Percentiles rank a stretch among this genome's conserved stretches.
These are phyloP conservation scores for Eimeria praecox DNA, from an alignment of 169 alveolate species.

Conservation along the genomic window DNA sequence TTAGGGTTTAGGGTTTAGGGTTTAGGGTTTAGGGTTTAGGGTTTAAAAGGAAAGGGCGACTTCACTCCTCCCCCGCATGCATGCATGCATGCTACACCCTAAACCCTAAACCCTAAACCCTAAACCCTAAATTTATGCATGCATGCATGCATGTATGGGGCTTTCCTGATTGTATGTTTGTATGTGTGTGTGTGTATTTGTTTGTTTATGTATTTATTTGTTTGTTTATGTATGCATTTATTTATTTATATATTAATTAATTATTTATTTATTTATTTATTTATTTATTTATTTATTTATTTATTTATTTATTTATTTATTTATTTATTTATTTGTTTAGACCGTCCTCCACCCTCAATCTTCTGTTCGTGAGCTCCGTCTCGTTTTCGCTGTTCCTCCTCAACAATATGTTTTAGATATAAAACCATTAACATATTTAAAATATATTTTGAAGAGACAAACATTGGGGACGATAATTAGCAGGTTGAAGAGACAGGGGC, in stretches of 20 bases:
- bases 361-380: slow-evolving; percentile 2
- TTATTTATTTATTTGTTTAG: neutral
- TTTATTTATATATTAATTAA: no score
- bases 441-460: slow-evolving; percentile 88
- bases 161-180: no score
- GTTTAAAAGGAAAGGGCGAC: neutral
- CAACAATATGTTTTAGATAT: neutral
- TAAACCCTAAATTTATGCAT: neutral
- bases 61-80: neutral
- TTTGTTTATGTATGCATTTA: no score
- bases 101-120: no score
- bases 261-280: no score
- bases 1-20: neutral
- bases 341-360: slow-evolving; percentile 21
- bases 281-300: no score
- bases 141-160: no score
- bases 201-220: no score
- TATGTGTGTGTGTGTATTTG: no score
- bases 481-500: slow-evolving; percentile 86
- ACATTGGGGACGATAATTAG: slow-evolving; percentile 88
- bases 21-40: slow-evolving; percentile 29
- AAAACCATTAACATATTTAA: slow-evolving; percentile 26
- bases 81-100: neutral
- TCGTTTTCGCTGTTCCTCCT: slow-evolving; percentile 70
- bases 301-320: no score